phyloP scores from a whole-genome alignment of 75 land plant species.

The Selaginella moellendorffii region DNA sequence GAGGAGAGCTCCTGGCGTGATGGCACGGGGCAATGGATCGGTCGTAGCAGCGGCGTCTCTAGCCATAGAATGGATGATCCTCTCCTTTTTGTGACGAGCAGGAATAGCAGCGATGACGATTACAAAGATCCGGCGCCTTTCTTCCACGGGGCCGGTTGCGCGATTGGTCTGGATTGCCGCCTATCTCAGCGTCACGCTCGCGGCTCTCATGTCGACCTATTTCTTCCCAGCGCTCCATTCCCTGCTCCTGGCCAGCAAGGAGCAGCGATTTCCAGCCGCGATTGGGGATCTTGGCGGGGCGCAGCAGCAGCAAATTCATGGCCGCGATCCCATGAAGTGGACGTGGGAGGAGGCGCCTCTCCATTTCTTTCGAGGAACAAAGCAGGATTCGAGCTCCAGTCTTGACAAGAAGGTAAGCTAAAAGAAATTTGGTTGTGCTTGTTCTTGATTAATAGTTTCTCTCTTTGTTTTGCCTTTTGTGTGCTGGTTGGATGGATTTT shows the following conservation, averaged over 20 bases:
- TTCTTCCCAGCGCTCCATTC: background rate
- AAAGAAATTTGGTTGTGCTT: constrained; percentile 8
- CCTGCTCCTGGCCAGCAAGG: background rate
- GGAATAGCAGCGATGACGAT: too few species aligned
- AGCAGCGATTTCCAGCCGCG: too few species aligned
- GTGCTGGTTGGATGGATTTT: too few species aligned
- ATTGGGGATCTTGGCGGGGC: too few species aligned
- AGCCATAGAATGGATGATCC: too few species aligned
- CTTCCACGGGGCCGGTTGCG: too few species aligned
- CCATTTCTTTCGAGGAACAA: constrained; percentile 32
- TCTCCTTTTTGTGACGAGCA: too few species aligned
- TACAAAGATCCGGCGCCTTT: too few species aligned
- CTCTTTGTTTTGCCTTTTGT: constrained; percentile 32
- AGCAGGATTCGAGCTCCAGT: constrained; percentile 1
- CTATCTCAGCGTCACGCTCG: background rate
- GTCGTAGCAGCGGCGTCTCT: too few species aligned
- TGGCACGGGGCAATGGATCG: too few species aligned
- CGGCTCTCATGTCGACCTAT: background rate
- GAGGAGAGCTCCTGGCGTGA: too few species aligned
- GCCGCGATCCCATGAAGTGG: background rate
- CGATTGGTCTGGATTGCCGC: background rate
- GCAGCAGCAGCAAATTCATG: background rate
- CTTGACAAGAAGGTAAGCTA: constrained; percentile 15
- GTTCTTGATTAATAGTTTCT: background rate
- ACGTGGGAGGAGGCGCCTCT: constrained; percentile 14